These are phyloP conservation scores for Phytophthora melonis DNA, from an alignment of 352 stramenopile genomes.

Conservation along the genomic window DNA sequence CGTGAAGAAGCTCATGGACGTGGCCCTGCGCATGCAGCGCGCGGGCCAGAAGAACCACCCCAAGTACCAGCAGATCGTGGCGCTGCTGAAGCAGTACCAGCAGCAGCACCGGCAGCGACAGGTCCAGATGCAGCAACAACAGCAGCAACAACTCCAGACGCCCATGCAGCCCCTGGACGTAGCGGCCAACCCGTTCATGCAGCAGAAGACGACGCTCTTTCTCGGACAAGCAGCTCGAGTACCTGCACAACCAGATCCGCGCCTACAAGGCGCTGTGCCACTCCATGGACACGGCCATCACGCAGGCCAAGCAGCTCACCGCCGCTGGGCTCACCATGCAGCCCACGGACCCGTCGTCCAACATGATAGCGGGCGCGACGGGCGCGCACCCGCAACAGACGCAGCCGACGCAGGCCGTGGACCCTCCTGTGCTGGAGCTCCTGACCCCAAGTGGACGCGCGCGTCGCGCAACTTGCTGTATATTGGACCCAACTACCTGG, in stretches of 20 bases:
- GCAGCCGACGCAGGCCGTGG: neutral
- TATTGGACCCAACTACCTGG: constrained; percentile 69
- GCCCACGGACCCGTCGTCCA: constrained; percentile 6
- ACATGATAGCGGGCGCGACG: constrained; percentile 1
- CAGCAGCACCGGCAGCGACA: constrained; percentile 46
- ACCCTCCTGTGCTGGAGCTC: constrained; percentile 37
- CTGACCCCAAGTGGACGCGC: constrained; percentile 73
- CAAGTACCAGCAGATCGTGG: constrained; percentile 89
- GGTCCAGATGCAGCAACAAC: constrained; percentile 18
- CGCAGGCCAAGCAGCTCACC: constrained; percentile 37
- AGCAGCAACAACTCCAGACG: neutral
- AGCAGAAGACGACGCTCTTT: constrained; percentile 75
- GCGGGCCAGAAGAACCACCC: constrained; percentile 80
- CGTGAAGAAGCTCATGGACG: constrained; percentile 88
- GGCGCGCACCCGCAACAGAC: neutral
- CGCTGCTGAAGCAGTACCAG: constrained; percentile 82
- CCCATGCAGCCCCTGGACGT: constrained; percentile 48
- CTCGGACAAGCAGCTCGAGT: constrained; percentile 87
- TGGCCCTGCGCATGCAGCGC: constrained; percentile 82
- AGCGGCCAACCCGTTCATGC: constrained; percentile 67
- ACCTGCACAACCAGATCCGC: constrained; percentile 88
- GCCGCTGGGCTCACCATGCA: neutral
- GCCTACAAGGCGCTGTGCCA: constrained; percentile 86
- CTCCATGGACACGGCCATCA: constrained; percentile 79
- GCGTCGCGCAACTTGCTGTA: constrained; percentile 60